Evolutionary conservation across 768 basidiomycete species (phyloP), one percentile per base, ranked within the genome.

Genomic region (Harrya chromipes): DNA sequence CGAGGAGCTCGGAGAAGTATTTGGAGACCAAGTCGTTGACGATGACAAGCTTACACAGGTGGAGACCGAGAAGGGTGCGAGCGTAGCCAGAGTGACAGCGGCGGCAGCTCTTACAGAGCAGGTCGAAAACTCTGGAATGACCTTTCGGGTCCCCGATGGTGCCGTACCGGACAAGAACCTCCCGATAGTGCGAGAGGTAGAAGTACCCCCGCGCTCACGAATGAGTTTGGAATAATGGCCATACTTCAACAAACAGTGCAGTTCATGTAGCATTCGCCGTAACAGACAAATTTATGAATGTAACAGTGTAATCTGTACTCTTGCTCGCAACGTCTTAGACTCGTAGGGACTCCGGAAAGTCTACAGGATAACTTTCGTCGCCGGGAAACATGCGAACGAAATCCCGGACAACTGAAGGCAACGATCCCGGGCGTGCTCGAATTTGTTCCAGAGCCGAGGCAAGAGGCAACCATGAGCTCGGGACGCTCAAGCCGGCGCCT

Each of bases 1-100:
- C 27, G 78, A 80, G 51, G 73, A 79, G 47, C 72, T 80, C 20
- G 73, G 75, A 1, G 66, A 72, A 43, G 76, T 76, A 16, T 79
- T 78, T 57, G 76, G 74, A 7, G 79, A 78, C 46, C 57, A 47
- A 24, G 52, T 58, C 17, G 42, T 40, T 27, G 65, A 65, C 9
- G 58, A 60, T 4, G 67, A 69, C 10, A 57, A 20, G 27, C 40
- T 55, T 35, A 50, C 50, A 26, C 64, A 53, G 17, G 46, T 43
- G 17, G 48, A 21, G 24, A 57, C 52, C 10, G 57, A 60, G 34
- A 47, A 54, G 23, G 58, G 50, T 19, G 54, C 52, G 14, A 41
- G 35, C 20, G 47, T 24, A 6, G 34, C 52, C 17, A 66, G 42
- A 26, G 31, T 38, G 19, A 46, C 37, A 20, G 48, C 53, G n/a